A percentile compares a stretch with the other conserved stretches of the same genome.
Evolutionary conservation across 805 yeast genomes (phyloP).

Genomic region (Lipomyces chichibuensis): DNA sequence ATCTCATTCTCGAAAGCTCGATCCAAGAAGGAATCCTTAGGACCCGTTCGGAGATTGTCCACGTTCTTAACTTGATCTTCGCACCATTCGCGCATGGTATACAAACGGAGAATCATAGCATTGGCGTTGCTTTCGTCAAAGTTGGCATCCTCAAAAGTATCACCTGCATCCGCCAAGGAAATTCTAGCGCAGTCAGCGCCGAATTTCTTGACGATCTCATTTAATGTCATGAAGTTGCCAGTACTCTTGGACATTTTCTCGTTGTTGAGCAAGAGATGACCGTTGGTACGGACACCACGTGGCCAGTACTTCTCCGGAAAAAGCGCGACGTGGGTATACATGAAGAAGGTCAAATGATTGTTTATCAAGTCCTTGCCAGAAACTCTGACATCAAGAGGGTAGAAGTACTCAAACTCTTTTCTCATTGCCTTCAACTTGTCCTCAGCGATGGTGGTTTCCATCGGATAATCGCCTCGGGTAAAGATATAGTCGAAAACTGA

Average conservation of each 20-base stretch:
- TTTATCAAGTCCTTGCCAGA: slow-evolving; percentile 98
- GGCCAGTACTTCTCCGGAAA: slow-evolving; percentile 96
- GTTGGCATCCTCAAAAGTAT: slow-evolving; percentile 95
- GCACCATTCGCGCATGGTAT: slow-evolving; percentile 92
- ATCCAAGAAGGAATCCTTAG: slow-evolving; percentile 71
- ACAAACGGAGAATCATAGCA: slow-evolving; percentile 93
- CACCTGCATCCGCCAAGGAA: slow-evolving; percentile 98
- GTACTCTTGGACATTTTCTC: slow-evolving; percentile 98
- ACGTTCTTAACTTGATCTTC: slow-evolving; percentile 61
- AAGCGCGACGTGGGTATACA: slow-evolving; percentile 88
- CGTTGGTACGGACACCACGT: slow-evolving; percentile 88
- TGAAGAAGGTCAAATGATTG: slow-evolving; percentile 94
- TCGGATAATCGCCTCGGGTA: slow-evolving; percentile 64
- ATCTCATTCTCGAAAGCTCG: slow-evolving; percentile 90
- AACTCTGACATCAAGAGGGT: slow-evolving; percentile 88
- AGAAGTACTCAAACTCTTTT: slow-evolving; percentile 95
- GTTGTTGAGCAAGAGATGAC: slow-evolving; percentile 92
- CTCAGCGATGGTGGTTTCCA: slow-evolving; percentile 59
- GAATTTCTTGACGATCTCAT: slow-evolving; percentile 79
- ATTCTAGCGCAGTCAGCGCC: slow-evolving; percentile 98
- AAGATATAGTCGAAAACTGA: slow-evolving; percentile 92
- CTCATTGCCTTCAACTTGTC: slow-evolving; percentile 73
- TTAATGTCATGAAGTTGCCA: slow-evolving; percentile 92
- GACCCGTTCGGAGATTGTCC: slow-evolving; percentile 45
- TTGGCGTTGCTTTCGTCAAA: slow-evolving; percentile 95